These are phyloP conservation scores for Lentinula raphanica DNA, from an alignment of 768 basidiomycete genomes.

Conservation along the genomic window DNA sequence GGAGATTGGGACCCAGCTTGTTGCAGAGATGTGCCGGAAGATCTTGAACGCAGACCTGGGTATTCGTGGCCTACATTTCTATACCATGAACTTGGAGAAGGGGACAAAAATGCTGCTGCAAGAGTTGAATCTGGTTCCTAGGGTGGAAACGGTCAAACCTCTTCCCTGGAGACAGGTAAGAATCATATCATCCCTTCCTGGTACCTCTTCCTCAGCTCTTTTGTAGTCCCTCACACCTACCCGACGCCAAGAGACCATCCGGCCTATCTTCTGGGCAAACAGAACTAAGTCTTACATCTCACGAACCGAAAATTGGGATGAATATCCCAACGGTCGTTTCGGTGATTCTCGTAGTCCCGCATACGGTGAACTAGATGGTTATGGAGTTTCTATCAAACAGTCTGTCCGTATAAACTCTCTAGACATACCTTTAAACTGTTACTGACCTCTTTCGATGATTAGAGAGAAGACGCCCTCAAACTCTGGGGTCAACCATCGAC, in stretches of 20 bases:
- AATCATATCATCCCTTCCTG: slow-evolving; percentile 1
- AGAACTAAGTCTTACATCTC: slow-evolving; percentile 91
- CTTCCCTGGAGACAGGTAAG: slow-evolving; percentile 93
- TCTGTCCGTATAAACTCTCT: slow-evolving; percentile 47
- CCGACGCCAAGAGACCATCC: slow-evolving; percentile 85
- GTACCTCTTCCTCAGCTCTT: slow-evolving; percentile 12
- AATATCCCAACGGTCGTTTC: slow-evolving; percentile 98
- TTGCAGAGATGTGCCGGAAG: slow-evolving; percentile 88
- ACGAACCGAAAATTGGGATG: slow-evolving; percentile 98
- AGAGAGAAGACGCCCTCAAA: slow-evolving; percentile 84
- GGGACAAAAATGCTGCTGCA: slow-evolving; percentile 94
- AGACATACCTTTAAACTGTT: neutral
- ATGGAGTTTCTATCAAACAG: slow-evolving; percentile 89
- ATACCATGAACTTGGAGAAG: slow-evolving; percentile 96
- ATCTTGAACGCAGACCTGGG: slow-evolving; percentile 79
- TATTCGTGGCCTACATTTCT: slow-evolving; percentile 89
- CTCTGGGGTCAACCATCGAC: slow-evolving; percentile 83
- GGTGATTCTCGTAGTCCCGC: slow-evolving; percentile 97
- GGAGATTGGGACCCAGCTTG: slow-evolving; percentile 88
- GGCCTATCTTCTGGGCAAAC: slow-evolving; percentile 99
- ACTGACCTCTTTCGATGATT: slow-evolving; percentile 4
- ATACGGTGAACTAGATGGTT: slow-evolving; percentile 96
- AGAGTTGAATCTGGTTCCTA: slow-evolving; percentile 83
- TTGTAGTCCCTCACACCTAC: slow-evolving; percentile 84
- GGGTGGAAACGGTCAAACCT: slow-evolving; percentile 88